Conservation (phyloP, 1,139 yeast species). For the Nakaseomyces glabratus region DNA sequence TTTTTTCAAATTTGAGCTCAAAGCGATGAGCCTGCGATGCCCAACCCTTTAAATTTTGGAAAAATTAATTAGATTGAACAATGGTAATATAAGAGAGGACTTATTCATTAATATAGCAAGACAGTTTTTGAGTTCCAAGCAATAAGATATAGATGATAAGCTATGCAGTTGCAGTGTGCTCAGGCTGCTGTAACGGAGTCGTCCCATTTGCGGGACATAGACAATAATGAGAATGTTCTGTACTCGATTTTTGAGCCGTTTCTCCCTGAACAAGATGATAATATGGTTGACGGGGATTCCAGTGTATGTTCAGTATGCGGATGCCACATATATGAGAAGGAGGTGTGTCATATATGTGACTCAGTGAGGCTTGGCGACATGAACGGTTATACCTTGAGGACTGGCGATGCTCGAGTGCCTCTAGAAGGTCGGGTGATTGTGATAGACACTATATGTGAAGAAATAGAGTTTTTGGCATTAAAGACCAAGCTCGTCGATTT, state of each 20-base stretch:
- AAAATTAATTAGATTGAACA: too few species aligned
- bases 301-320: constrained; percentile 1
- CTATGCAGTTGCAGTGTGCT: constrained; percentile 1
- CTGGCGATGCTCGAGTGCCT: too few species aligned
- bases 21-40: too few species aligned
- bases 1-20: too few species aligned
- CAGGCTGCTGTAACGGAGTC: background rate
- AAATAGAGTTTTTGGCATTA: background rate
- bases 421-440: constrained; percentile 1
- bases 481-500: constrained; percentile 4
- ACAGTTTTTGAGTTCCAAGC: too few species aligned
- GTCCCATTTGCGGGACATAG: constrained; percentile 1
- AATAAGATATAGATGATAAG: too few species aligned
- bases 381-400: too few species aligned
- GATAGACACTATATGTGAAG: constrained; percentile 1
- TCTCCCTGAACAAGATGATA: background rate
- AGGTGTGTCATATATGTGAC: background rate
- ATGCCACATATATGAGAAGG: background rate
- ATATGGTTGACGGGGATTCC: background rate
- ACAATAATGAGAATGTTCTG: background rate
- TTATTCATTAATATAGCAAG: too few species aligned
- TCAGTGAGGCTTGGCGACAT: constrained; percentile 3
- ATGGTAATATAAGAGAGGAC: too few species aligned
- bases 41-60: too few species aligned
- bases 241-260: constrained; percentile 6